These are phyloP conservation scores for Mikania micrantha DNA, from an alignment of 129 eudicot genomes.

Conservation along the genomic window DNA sequence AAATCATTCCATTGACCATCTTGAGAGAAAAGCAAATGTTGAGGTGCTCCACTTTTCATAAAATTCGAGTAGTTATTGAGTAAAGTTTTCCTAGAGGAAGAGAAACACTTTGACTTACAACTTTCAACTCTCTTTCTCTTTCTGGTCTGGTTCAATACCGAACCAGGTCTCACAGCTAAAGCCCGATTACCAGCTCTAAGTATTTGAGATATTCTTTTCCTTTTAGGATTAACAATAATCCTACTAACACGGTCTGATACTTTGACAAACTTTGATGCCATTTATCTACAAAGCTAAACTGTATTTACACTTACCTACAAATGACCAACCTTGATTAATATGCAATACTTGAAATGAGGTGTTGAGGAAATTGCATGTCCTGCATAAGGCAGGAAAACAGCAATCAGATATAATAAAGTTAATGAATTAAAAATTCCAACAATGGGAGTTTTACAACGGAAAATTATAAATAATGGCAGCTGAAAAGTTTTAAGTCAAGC, in stretches of 20 bases:
- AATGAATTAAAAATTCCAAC: neutral
- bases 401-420: constrained; percentile 3
- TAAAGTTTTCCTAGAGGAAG: constrained; percentile 19
- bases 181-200: constrained; percentile 22
- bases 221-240: constrained; percentile 28
- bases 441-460: neutral
- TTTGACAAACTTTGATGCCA: constrained; percentile 44
- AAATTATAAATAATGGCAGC: neutral
- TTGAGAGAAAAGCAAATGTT: constrained; percentile 44
- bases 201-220: constrained; percentile 26
- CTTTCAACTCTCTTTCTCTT: constrained; percentile 52
- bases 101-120: constrained; percentile 26
- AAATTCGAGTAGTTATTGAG: constrained; percentile 44
- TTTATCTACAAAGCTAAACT: constrained; percentile 33
- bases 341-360: constrained; percentile 16
- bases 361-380: constrained; percentile 25
- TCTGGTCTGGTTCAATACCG: constrained; percentile 26
- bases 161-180: constrained; percentile 5
- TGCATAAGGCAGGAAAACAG: neutral
- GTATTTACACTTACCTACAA: constrained; percentile 34
- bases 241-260: constrained; percentile 31
- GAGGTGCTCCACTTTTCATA: constrained; percentile 40
- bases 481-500: neutral
- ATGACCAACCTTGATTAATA: constrained; percentile 14
- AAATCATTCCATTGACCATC: constrained; percentile 52